Percentiles rank a stretch among this genome's conserved stretches.
These are phyloP conservation scores for Xanthoparmelia taractica DNA, from an alignment of 495 filamentous ascomycete species.

Conservation along the genomic window DNA sequence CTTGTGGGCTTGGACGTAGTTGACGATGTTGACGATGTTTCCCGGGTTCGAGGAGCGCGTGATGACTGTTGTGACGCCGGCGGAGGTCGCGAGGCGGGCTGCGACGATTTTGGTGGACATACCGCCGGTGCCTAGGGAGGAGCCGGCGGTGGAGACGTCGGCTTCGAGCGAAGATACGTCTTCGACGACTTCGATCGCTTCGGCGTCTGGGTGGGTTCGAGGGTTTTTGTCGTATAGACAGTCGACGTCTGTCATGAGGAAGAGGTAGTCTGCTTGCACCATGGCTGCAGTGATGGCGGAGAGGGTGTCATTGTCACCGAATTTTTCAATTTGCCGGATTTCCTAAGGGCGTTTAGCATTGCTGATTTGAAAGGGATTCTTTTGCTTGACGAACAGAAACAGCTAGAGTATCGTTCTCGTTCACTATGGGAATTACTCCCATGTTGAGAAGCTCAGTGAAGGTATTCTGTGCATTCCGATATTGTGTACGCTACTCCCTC, in stretches of 20 bases:
- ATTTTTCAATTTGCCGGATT: constrained; percentile 62
- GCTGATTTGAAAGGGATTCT: background rate
- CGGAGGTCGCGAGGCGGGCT: constrained; percentile 85
- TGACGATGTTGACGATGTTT: constrained; percentile 84
- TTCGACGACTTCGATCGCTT: constrained; percentile 85
- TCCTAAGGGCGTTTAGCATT: constrained; percentile 44
- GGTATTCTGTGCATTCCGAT: constrained; percentile 92
- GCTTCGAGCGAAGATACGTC: constrained; percentile 80
- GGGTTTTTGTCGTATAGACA: constrained; percentile 96
- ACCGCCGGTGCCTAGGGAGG: constrained; percentile 85
- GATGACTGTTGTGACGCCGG: constrained; percentile 92
- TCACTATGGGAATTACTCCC: constrained; percentile 97
- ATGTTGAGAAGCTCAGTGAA: constrained; percentile 82
- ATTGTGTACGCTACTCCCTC: constrained; percentile 68
- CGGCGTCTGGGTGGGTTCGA: constrained; percentile 70
- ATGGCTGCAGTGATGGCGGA: constrained; percentile 95
- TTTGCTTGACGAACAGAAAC: constrained; percentile 54
- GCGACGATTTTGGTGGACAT: constrained; percentile 98
- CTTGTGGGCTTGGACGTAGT: constrained; percentile 54
- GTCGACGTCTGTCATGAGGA: constrained; percentile 98
- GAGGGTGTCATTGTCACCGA: constrained; percentile 96
- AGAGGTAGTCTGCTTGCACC: constrained; percentile 94
- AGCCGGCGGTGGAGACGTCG: constrained; percentile 86
- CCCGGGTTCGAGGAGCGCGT: constrained; percentile 84
- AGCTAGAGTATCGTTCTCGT: constrained; percentile 95